Evolutionary conservation across 1,284 basidiomycete genomes (phyloP).

Genomic region (Pseudozyma thailandica): DNA sequence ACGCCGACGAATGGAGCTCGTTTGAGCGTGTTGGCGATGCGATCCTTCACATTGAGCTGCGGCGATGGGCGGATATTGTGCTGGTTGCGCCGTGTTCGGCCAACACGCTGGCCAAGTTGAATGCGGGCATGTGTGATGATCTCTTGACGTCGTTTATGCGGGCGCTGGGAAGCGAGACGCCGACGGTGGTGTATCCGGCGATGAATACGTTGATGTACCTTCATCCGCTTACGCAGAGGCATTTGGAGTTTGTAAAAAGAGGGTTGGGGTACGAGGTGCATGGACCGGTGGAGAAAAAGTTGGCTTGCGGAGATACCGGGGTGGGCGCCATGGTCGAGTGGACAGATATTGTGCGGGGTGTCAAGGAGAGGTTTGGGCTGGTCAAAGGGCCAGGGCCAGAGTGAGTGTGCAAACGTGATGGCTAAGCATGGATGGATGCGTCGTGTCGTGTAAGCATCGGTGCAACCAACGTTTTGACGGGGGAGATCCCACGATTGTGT

Average conservation of each 20-base stretch:
- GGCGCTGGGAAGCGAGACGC: conserved; percentile 81
- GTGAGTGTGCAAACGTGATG: not conserved
- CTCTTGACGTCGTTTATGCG: conserved; percentile 88
- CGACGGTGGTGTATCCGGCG: conserved; percentile 90
- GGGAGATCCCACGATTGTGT: too few species aligned
- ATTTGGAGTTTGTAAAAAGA: conserved; percentile 78
- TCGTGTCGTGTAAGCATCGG: too few species aligned
- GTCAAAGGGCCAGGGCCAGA: conserved; percentile 1
- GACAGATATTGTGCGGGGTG: conserved; percentile 49
- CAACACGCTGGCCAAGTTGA: conserved; percentile 92
- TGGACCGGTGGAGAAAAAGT: conserved; percentile 83
- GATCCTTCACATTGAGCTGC: conserved; percentile 90
- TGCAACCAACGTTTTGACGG: too few species aligned
- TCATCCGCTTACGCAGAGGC: conserved; percentile 88
- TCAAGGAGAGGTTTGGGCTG: conserved; percentile 35
- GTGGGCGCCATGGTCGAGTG: conserved; percentile 65
- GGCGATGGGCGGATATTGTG: conserved; percentile 95
- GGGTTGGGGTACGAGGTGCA: conserved; percentile 81
- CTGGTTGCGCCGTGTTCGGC: conserved; percentile 94
- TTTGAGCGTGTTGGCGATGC: conserved; percentile 85
- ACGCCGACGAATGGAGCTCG: conserved; percentile 86
- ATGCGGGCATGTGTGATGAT: conserved; percentile 88
- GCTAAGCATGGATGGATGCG: not conserved
- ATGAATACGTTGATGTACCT: conserved; percentile 99
- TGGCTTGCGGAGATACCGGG: conserved; percentile 95